Base-by-base conservation (phyloP, 768 basidiomycete genomes). In the Nidularia sp. region DNA sequence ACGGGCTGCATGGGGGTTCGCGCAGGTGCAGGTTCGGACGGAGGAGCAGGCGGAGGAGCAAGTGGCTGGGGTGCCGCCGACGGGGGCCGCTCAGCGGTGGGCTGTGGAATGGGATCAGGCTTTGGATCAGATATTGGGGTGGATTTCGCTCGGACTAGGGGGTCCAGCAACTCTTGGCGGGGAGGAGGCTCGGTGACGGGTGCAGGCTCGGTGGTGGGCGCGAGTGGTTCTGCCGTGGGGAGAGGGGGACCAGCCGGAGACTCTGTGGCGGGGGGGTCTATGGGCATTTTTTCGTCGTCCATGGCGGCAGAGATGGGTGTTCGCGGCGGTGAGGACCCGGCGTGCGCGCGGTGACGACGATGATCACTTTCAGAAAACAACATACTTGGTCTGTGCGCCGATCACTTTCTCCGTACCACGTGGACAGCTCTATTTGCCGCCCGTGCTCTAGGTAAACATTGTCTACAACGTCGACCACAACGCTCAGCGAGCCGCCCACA, bases 1-100 rank as follows among this genome's bases (percentile, higher is more conserved):
- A 49, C 69, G 83, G 63, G 84, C 81, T 63, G 84, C 83, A 46
- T 51, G 12, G 47, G 52, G 22, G 31, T 13, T 6, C n/a, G n/a
- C 29, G 4, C 25, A 31, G 18, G 48, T 13, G 4, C 25, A 31
- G 18, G 48, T 13, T 31, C 36, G 34, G n/a, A 48, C 46, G 2
- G 32, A 18, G 39, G 42, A 32, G 48, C 43, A 52, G 9, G 43
- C 35, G 10, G 50, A 42, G 8, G 31, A 32, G 46, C 51, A 55
- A 12, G 53, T 41, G 44, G 52, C 34, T 29, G 25, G 25, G 25
- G 25, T 29, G 25, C 25, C 25, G 25, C 25, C 25, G 25, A 29
- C 25, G 25, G 2, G 25, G 25, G 25, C 25, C 25, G 25, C 25
- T 29, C 25, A 29, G 25, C 25, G 25, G 25, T 29, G 25, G 25